Evolutionary conservation across 1,284 basidiomycete species (phyloP).

Genomic region (Leccinum brunneo-olivaceum): DNA sequence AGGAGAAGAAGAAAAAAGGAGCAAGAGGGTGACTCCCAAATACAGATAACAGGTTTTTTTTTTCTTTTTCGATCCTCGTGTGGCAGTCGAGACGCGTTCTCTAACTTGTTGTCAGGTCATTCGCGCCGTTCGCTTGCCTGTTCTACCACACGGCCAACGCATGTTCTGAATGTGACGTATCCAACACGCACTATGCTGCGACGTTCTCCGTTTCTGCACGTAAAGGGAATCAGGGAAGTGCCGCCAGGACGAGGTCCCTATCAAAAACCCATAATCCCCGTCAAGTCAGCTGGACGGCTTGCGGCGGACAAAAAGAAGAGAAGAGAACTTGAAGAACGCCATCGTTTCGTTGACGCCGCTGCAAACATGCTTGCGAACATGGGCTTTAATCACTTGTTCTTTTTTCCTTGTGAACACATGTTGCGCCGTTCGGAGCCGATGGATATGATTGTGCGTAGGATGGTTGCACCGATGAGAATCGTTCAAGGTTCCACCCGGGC

Average conservation of each 20-base stretch:
- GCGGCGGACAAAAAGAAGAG: constrained; percentile 3
- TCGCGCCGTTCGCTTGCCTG: constrained; percentile 8
- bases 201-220: constrained; percentile 15
- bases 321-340: neutral
- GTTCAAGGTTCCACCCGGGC: too few species aligned
- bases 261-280: constrained; percentile 13
- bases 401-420: too few species aligned
- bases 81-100: neutral
- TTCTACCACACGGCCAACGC: constrained; percentile 17
- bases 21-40: neutral
- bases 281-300: neutral
- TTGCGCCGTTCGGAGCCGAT: too few species aligned
- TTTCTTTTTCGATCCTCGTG: neutral
- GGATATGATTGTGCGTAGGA: too few species aligned
- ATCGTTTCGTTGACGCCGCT: too few species aligned
- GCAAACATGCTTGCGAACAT: neutral
- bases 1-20: constrained; percentile 13
- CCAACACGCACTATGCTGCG: constrained; percentile 9
- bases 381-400: too few species aligned
- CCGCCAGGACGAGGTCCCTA: constrained; percentile 5
- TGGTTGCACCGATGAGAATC: too few species aligned
- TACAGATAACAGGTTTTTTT: neutral
- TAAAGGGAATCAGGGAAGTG: constrained; percentile 16
- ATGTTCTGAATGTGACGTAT: constrained; percentile 23
- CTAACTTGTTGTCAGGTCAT: neutral